phyloP scores from a whole-genome alignment of 495 filamentous ascomycete genomes.

The Penicillium egyptiacum region DNA sequence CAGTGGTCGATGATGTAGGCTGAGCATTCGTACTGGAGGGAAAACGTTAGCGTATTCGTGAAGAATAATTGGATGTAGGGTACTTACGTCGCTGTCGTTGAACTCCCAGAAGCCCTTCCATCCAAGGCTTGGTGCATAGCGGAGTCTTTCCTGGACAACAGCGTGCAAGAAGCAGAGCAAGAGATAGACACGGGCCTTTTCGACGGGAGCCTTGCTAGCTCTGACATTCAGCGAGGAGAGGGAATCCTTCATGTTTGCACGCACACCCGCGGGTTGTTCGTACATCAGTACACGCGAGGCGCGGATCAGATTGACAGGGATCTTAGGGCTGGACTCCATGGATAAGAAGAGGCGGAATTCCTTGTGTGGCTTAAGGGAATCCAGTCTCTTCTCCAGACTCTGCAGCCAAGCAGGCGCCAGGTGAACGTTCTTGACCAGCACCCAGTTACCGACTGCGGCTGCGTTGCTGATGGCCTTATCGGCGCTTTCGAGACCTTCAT shows the following conservation, averaged over 20 bases:
- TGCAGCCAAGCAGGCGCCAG: constrained; percentile 94
- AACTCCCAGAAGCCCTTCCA: constrained; percentile 99
- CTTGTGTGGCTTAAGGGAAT: constrained; percentile 88
- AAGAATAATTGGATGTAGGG: not conserved
- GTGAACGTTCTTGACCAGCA: constrained; percentile 98
- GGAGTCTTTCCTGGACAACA: constrained; percentile 90
- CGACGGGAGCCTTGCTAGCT: constrained; percentile 78
- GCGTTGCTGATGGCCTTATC: constrained; percentile 95
- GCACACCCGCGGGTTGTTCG: constrained; percentile 93
- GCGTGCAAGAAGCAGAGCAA: constrained; percentile 93
- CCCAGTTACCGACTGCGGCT: constrained; percentile 90
- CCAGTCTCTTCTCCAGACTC: constrained; percentile 93
- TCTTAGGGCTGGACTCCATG: constrained; percentile 96
- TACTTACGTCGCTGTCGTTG: constrained; percentile 95
- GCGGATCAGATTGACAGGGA: constrained; percentile 91
- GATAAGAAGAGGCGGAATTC: constrained; percentile 96
- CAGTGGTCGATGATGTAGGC: constrained; percentile 95
- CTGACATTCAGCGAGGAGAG: constrained; percentile 78
- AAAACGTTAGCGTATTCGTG: constrained; percentile 31
- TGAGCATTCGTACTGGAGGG: constrained; percentile 85
- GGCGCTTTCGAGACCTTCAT: constrained; percentile 84
- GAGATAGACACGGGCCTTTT: constrained; percentile 88
- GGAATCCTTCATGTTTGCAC: constrained; percentile 98
- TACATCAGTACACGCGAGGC: constrained; percentile 95
- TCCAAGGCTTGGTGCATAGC: constrained; percentile 90